Evolutionary conservation across 768 basidiomycete genomes (phyloP), one percentile per base, ranked within the genome.

Genomic region (Rhodotorula diobovata): DNA sequence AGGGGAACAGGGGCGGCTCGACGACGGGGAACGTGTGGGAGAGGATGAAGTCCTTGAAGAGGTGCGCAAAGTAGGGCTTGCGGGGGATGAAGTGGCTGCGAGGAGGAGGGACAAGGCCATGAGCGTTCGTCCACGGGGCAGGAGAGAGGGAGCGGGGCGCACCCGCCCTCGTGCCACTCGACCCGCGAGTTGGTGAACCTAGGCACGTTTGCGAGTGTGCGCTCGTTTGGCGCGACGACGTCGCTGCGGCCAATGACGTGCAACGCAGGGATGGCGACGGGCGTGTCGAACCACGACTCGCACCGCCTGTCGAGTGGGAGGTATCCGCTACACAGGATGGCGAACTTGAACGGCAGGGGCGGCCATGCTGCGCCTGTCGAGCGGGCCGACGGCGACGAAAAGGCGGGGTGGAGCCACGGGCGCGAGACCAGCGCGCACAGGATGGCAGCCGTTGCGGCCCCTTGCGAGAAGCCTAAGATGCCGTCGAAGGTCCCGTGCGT

Each of bases 21-120:
- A 16, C 20, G 16, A 18, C 14, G 25, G 51, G 51, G 51, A 53
- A 53, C 1, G 51, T 53, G 51, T 61, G 30, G 12, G 2, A 7
- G 35, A 51, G 34, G 25, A 66, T 37, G 48, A 66, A 66, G 18
- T 66, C 56, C 10, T 37, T 35, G 20, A 51, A 30, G 14, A 66
- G 28, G 8, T 35, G 45, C 28, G 57, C 56, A 18, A 21, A 66
- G 65, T 58, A 51, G 0, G 56, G 34, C 48, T 59, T 59, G 28
- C 65, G 65, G 11, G 65, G 65, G n/a, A 66, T 41, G 57, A 51
- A 48, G 39, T 66, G 65, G 7, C 64, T 65, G 64, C 15, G 2
- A 14, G 41, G 14, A 15, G 41, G 41, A 2, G 41, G 14, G 18
- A 7, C 8, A 9, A 53, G 46, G 23, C n/a, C n/a, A 37, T 53